phyloP scores from a whole-genome alignment of 176 grass and related monocot genomes.

The Otatea glauca region DNA sequence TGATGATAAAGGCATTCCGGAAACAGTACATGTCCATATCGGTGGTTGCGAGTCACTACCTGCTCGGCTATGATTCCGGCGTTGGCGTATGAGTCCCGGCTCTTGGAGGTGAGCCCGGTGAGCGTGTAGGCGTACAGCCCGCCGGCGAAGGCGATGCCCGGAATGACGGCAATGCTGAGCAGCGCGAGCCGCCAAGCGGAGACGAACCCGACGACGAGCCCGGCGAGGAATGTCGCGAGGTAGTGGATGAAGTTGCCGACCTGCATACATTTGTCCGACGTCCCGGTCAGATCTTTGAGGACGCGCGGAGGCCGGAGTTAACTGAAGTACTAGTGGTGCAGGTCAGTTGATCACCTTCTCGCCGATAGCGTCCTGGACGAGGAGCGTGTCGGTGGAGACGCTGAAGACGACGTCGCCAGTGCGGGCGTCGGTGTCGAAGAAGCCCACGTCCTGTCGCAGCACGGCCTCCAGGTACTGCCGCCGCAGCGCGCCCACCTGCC shows the following conservation, averaged over 20 bases:
- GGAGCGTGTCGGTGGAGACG: conserved; percentile 85
- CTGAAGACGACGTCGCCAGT: conserved; percentile 91
- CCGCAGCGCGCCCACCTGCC: conserved; percentile 80
- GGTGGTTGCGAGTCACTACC: conserved; percentile 50
- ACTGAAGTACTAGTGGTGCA: neutral
- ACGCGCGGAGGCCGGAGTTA: neutral
- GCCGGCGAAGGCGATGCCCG: conserved; percentile 84
- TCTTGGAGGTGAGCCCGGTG: conserved; percentile 84
- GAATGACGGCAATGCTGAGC: conserved; percentile 87
- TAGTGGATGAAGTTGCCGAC: conserved; percentile 99
- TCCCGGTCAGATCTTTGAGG: neutral
- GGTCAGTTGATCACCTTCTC: conserved; percentile 66
- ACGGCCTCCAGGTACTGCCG: conserved; percentile 82
- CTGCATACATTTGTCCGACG: conserved; percentile 32
- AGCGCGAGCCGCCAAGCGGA: conserved; percentile 87
- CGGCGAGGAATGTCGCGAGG: conserved; percentile 84
- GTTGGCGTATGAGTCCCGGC: conserved; percentile 80
- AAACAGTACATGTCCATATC: conserved; percentile 33
- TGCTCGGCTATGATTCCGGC: conserved; percentile 90
- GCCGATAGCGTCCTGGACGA: conserved; percentile 97
- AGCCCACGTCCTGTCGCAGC: conserved; percentile 87
- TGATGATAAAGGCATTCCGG: neutral
- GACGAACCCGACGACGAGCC: conserved; percentile 83
- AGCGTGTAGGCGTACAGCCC: conserved; percentile 81
- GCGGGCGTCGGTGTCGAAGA: conserved; percentile 93